These are phyloP conservation scores for Marsdenia floribunda DNA, from an alignment of 257 asterid genomes.

Conservation along the genomic window DNA sequence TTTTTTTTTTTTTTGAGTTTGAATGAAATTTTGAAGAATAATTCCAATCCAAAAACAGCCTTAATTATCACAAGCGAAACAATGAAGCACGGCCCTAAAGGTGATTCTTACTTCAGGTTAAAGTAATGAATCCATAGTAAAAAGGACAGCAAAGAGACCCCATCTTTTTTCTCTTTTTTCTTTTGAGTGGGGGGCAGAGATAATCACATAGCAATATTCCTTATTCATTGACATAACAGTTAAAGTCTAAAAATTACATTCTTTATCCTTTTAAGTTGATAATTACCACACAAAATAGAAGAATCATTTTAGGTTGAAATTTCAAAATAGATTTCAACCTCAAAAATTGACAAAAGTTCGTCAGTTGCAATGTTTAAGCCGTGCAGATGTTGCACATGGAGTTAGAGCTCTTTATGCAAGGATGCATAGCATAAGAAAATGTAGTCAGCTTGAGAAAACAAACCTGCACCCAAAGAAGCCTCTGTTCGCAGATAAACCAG, in stretches of 20 bases:
- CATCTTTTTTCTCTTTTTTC: too few species aligned
- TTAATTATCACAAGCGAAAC: background rate
- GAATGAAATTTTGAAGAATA: too few species aligned
- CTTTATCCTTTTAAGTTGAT: too few species aligned
- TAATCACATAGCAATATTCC: background rate
- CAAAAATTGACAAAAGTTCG: background rate
- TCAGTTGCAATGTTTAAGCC: background rate
- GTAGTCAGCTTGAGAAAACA: slow-evolving; percentile 8
- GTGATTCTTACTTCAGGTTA: background rate
- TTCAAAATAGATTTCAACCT: background rate
- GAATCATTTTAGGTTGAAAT: background rate
- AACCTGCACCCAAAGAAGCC: slow-evolving; percentile 99
- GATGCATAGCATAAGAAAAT: background rate
- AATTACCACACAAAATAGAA: too few species aligned
- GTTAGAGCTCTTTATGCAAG: background rate
- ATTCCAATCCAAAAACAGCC: too few species aligned
- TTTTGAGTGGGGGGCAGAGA: too few species aligned
- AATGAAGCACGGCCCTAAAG: background rate
- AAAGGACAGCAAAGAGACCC: background rate
- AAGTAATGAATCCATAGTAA: background rate
- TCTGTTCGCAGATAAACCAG: slow-evolving; percentile 91
- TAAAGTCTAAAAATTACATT: too few species aligned
- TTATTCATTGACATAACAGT: background rate
- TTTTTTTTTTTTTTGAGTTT: too few species aligned
- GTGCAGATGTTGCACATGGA: background rate